A percentile compares a stretch with the other conserved stretches of the same genome.
Conservation (phyloP, 1,284 basidiomycete species). For the Ceratobasidium sp. region DNA sequence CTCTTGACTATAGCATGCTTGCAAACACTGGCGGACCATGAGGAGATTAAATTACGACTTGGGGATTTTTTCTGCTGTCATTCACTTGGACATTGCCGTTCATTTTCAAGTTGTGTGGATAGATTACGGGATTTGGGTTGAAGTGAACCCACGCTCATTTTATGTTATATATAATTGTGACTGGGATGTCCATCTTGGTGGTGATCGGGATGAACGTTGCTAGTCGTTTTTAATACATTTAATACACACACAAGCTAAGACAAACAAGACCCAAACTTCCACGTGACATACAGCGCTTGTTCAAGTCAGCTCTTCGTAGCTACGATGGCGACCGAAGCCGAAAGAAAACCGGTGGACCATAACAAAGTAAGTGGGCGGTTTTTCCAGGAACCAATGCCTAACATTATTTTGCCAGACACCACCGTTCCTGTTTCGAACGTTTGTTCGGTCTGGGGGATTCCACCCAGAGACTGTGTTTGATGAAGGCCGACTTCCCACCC, state of each 20-base stretch:
- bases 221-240: too few relatives aligned
- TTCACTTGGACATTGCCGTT: too few relatives aligned
- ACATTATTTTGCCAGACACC: conserved; percentile 64
- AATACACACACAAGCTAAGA: too few relatives aligned
- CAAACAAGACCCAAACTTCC: not conserved
- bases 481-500: conserved; percentile 75
- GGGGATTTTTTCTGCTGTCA: too few relatives aligned
- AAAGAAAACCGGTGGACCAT: conserved; percentile 9
- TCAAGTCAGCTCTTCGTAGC: not conserved
- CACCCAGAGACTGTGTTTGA: conserved; percentile 78
- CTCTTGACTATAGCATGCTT: conserved; percentile 49
- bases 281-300: conserved; percentile 32
- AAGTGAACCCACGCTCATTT: too few relatives aligned
- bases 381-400: not conserved
- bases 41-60: too few relatives aligned
- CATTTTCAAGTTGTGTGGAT: too few relatives aligned
- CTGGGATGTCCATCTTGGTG: too few relatives aligned
- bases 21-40: too few relatives aligned
- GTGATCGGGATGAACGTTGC: too few relatives aligned
- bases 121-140: too few relatives aligned
- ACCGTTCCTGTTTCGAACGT: conserved; percentile 82
- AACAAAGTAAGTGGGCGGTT: conserved; percentile 19
- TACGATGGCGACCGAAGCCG: conserved; percentile 39
- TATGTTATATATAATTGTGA: too few relatives aligned
- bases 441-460: conserved; percentile 81